Conservation (phyloP, 2,329 filamentous ascomycete genomes). For the Nothophoma quercina region DNA sequence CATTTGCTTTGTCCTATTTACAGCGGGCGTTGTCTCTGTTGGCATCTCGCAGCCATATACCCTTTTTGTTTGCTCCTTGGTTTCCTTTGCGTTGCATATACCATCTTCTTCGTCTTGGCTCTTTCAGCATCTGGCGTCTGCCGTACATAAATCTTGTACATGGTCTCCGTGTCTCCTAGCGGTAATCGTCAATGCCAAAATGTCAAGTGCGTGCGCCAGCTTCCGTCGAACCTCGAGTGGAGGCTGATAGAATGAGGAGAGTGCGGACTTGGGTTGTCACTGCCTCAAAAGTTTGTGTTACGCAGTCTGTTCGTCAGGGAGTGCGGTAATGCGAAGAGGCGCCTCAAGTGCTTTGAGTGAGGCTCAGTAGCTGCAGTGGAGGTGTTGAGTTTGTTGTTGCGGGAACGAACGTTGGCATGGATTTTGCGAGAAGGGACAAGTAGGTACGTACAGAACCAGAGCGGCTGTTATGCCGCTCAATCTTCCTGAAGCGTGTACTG, state of each 20-base stretch:
- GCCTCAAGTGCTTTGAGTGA: background rate
- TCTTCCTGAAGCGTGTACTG: background rate
- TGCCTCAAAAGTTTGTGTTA: background rate
- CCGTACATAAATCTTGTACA: slow-evolving; percentile 16
- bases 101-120: slow-evolving; percentile 3
- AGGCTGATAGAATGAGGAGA: background rate
- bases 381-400: background rate
- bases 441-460: slow-evolving; percentile 12
- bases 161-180: slow-evolving; percentile 5
- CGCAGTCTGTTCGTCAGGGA: background rate
- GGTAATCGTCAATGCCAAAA: slow-evolving; percentile 6
- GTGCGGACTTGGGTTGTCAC: background rate
- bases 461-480: slow-evolving; percentile 3
- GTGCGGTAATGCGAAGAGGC: background rate
- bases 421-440: background rate
- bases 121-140: slow-evolving; percentile 8
- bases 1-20: slow-evolving; percentile 23
- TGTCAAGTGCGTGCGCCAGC: slow-evolving; percentile 8
- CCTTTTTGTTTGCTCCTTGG: slow-evolving; percentile 17
- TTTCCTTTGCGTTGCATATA: slow-evolving; percentile 13
- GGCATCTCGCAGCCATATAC: slow-evolving; percentile 22
- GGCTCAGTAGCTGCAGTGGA: background rate
- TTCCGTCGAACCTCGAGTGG: background rate
- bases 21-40: slow-evolving; percentile 20
- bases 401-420: background rate